phyloP scores from a whole-genome alignment of 257 asterid genomes.

The Marsdenia floribunda region DNA sequence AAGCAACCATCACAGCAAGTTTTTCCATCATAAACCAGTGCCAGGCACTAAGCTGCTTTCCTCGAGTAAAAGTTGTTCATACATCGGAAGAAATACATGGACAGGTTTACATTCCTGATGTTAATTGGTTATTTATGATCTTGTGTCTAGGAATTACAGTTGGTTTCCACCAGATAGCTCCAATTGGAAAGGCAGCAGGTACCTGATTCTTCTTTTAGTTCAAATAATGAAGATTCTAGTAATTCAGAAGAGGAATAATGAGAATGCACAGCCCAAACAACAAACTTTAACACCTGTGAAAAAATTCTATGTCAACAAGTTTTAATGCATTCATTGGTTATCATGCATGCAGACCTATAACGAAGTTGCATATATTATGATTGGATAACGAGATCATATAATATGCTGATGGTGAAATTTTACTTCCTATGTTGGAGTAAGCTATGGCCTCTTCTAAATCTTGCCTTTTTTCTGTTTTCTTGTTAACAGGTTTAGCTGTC shows the following conservation, averaged over 20 bases:
- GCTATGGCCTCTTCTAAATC: neutral
- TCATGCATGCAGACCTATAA: neutral
- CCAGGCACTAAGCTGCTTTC: slow-evolving; percentile 81
- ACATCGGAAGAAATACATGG: slow-evolving; percentile 78
- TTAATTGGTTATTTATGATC: slow-evolving; percentile 78
- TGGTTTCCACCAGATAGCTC: slow-evolving; percentile 58
- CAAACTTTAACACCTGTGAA: neutral
- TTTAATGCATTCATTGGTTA: neutral
- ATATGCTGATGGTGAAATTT: neutral
- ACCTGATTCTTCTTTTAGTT: slow-evolving; percentile 9
- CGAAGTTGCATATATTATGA: neutral
- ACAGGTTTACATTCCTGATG: slow-evolving; percentile 85
- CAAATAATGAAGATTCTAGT: neutral
- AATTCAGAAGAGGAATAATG: neutral
- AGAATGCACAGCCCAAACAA: neutral
- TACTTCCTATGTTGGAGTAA: neutral
- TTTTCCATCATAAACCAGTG: slow-evolving; percentile 95
- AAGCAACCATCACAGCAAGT: slow-evolving; percentile 90
- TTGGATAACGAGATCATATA: neutral
- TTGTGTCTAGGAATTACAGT: slow-evolving; percentile 67
- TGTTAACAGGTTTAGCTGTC: slow-evolving; percentile 62
- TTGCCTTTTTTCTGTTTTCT: neutral
- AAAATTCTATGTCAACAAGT: neutral
- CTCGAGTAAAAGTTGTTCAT: slow-evolving; percentile 85
- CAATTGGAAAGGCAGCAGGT: slow-evolving; percentile 84